phyloP scores from a whole-genome alignment of 805 yeast species.

The Komagataella populi region DNA sequence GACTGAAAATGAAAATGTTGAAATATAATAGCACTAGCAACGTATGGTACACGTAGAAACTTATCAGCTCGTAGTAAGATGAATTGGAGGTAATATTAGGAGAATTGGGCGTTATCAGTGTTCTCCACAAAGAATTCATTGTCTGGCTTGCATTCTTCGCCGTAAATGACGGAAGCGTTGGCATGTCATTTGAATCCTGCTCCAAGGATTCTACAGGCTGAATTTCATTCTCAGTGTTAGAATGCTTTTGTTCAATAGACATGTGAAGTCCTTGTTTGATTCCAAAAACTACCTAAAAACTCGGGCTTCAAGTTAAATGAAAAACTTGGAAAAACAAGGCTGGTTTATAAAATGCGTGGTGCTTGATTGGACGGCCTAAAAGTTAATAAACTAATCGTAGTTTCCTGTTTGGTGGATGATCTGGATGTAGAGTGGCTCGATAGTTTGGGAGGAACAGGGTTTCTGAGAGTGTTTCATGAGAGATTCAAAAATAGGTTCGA shows the following conservation, averaged over 20 bases:
- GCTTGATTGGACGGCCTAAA: background rate
- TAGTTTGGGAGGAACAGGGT: background rate
- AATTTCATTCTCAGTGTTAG: background rate
- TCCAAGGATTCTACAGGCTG: background rate
- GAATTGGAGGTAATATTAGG: background rate
- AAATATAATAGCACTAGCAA: slow-evolving; percentile 39
- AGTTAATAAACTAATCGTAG: background rate
- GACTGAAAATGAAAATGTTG: slow-evolving; percentile 40
- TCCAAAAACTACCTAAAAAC: background rate
- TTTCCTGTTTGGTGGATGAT: background rate
- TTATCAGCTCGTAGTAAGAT: slow-evolving; percentile 1
- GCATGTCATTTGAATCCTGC: background rate
- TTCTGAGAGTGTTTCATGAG: background rate
- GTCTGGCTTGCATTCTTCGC: background rate
- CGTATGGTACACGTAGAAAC: slow-evolving; percentile 28
- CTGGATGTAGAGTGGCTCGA: background rate
- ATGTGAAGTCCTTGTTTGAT: background rate
- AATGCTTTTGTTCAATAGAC: background rate
- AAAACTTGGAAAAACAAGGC: background rate
- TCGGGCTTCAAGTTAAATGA: background rate
- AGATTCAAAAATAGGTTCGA: background rate
- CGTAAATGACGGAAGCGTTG: background rate
- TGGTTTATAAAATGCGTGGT: background rate
- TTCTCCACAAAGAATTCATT: background rate
- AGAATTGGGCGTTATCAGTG: background rate